These are phyloP conservation scores for Diaporthe humulicola DNA, from an alignment of 2,329 filamentous ascomycete species.

Conservation along the genomic window DNA sequence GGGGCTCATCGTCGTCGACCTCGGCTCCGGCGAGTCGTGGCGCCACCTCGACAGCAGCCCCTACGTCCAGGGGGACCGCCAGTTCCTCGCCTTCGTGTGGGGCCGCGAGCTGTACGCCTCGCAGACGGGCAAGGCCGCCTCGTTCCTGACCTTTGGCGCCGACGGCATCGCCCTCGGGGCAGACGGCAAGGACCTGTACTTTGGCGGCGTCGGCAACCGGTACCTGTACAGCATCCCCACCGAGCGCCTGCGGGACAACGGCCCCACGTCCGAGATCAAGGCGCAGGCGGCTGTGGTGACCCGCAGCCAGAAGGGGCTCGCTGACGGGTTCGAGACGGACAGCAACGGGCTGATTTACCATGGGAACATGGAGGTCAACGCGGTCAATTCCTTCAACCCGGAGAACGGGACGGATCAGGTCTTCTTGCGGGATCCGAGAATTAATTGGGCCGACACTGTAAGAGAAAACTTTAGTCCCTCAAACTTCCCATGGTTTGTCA, in stretches of 20 bases:
- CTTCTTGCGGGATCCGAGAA: conserved; percentile 57
- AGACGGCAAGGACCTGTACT: conserved; percentile 62
- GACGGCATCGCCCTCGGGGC: conserved; percentile 65
- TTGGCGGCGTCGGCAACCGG: conserved; percentile 57
- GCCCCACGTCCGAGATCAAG: conserved; percentile 55
- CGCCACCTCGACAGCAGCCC: conserved; percentile 59
- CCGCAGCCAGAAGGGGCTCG: conserved; percentile 61
- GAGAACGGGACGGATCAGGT: conserved; percentile 52
- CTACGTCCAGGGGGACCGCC: conserved; percentile 55
- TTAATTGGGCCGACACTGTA: conserved; percentile 63
- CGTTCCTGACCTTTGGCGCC: conserved; percentile 57
- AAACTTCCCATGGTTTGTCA: neutral
- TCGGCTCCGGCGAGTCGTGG: conserved; percentile 62
- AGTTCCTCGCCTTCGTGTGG: conserved; percentile 63
- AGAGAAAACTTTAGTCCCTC: neutral
- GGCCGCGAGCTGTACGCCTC: conserved; percentile 59
- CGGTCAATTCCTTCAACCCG: conserved; percentile 58
- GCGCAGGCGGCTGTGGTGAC: conserved; percentile 57
- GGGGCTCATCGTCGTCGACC: conserved; percentile 63
- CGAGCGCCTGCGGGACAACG: conserved; percentile 53
- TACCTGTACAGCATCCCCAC: conserved; percentile 58
- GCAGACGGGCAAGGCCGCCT: conserved; percentile 45
- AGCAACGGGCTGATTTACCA: conserved; percentile 62
- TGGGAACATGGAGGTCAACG: conserved; percentile 64
- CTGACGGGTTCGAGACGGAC: conserved; percentile 66